phyloP scores from a whole-genome alignment of 345 rosid species.

The Firmiana major region DNA sequence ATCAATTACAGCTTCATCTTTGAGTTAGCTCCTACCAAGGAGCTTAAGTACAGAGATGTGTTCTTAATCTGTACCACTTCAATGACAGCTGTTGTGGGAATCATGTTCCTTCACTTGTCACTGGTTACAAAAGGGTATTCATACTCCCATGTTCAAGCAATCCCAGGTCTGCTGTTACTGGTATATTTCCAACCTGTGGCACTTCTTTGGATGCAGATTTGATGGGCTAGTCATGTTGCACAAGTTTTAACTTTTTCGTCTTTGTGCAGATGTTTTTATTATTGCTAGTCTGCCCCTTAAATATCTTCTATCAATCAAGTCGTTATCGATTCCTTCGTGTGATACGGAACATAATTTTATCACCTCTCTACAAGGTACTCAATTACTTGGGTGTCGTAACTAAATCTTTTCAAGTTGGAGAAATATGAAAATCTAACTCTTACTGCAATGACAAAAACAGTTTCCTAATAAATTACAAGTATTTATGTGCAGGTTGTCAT shows the following conservation, averaged over 20 bases:
- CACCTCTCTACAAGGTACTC: slow-evolving; percentile 88
- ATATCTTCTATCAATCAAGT: slow-evolving; percentile 69
- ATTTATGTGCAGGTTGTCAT: slow-evolving; percentile 62
- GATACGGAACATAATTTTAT: slow-evolving; percentile 67
- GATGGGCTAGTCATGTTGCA: background rate
- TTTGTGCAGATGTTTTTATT: slow-evolving; percentile 50
- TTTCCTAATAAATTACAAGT: background rate
- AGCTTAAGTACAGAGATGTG: slow-evolving; percentile 84
- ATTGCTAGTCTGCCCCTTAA: slow-evolving; percentile 72
- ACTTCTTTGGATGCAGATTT: background rate
- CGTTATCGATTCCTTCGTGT: slow-evolving; percentile 66
- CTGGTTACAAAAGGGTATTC: slow-evolving; percentile 74
- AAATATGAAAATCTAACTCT: background rate
- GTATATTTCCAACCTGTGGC: slow-evolving; percentile 34
- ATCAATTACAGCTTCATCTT: slow-evolving; percentile 92
- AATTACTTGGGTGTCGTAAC: background rate
- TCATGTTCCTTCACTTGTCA: slow-evolving; percentile 77
- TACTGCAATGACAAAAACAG: background rate
- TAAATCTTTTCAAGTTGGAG: background rate
- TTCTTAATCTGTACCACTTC: slow-evolving; percentile 79
- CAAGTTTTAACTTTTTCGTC: slow-evolving; percentile 3
- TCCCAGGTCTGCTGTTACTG: slow-evolving; percentile 76
- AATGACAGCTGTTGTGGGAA: slow-evolving; percentile 73
- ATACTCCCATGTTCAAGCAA: slow-evolving; percentile 71
- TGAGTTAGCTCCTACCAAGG: slow-evolving; percentile 73